Evolutionary conservation across 2,329 filamentous ascomycete genomes (phyloP), one percentile per base, ranked within the genome.

Genomic region (Ceratocystiopsis minuta): DNA sequence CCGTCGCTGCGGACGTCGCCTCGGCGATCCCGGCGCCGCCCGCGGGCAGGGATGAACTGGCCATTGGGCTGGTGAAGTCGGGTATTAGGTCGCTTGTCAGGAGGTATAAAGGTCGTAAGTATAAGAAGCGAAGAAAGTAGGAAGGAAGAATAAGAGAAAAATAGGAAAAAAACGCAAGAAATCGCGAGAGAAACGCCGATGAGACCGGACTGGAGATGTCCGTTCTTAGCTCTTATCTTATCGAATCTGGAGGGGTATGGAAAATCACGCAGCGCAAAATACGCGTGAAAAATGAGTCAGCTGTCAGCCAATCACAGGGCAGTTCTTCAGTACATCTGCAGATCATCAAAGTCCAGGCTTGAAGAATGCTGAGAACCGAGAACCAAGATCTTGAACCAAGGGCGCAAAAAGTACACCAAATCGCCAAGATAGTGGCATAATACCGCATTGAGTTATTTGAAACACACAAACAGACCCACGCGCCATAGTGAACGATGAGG

Each of bases 1-100:
- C 13, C 17, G 16, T 6, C 17, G 36, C 6, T 13, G 24, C 24
- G 11, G 24, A 28, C 24, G 36, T 11, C 6, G 20, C 37, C 28
- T 32, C 20, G 3, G 10, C n/a, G 12, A 16, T 17, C 16, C n/a
- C 34, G 10, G 34, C 3, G 34, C n/a, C 14, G 15, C 18, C 20
- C 67, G 70, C 67, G 40, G 45, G 55, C 48, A 42, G 35, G 44
- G 46, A 46, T 38, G 32, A 13, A 4, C 20, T 40, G 10, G 31
- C 16, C 18, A 41, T 39, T 33, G 45, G 14, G n/a, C 5, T 11
- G 7, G 24, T 10, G 24, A 28, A 10, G 2, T 28, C 24, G 24
- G 11, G 5, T 2, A 6, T 9, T 2, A 28, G 7, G 24, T 20
- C 20, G n/a, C 7, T 36, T 36, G 15, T 11, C n/a, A n/a, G 17